phyloP scores from a whole-genome alignment of 2,329 filamentous ascomycete genomes.

The Paraconiothyrium sp. region DNA sequence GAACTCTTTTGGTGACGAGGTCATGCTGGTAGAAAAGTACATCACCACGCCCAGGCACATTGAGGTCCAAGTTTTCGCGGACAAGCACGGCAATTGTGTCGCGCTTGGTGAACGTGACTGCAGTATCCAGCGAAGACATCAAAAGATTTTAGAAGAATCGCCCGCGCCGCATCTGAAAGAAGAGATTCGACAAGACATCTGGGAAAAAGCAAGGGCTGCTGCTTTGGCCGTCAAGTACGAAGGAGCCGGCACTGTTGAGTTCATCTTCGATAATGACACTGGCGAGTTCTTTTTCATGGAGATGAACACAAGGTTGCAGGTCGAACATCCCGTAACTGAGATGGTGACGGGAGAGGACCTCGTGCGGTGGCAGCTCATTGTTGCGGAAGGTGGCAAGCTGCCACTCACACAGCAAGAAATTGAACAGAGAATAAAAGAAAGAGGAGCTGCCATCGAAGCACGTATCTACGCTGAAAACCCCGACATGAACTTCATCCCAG shows the following conservation, averaged over 20 bases:
- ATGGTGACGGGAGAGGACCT: constrained; percentile 80
- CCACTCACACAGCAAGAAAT: constrained; percentile 73
- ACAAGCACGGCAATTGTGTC: constrained; percentile 71
- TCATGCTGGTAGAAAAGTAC: constrained; percentile 75
- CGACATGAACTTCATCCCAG: constrained; percentile 88
- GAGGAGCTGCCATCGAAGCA: constrained; percentile 92
- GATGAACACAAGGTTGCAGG: constrained; percentile 85
- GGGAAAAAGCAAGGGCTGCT: constrained; percentile 71
- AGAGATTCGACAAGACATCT: constrained; percentile 68
- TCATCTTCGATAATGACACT: constrained; percentile 74
- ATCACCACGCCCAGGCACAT: constrained; percentile 73
- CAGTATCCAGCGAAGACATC: constrained; percentile 71
- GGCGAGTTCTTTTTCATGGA: constrained; percentile 77
- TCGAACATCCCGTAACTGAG: constrained; percentile 94
- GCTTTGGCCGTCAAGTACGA: constrained; percentile 72
- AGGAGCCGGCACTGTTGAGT: constrained; percentile 73
- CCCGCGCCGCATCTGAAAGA: constrained; percentile 70
- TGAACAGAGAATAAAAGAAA: constrained; percentile 73
- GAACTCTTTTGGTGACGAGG: constrained; percentile 72
- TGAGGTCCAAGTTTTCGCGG: constrained; percentile 73
- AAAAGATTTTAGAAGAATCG: constrained; percentile 73
- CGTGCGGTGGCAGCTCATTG: constrained; percentile 93
- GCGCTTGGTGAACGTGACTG: constrained; percentile 72
- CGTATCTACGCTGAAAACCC: constrained; percentile 97
- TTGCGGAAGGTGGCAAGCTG: constrained; percentile 76